phyloP scores from a whole-genome alignment of 1,284 basidiomycete species.

The Stereum hirsutum region DNA sequence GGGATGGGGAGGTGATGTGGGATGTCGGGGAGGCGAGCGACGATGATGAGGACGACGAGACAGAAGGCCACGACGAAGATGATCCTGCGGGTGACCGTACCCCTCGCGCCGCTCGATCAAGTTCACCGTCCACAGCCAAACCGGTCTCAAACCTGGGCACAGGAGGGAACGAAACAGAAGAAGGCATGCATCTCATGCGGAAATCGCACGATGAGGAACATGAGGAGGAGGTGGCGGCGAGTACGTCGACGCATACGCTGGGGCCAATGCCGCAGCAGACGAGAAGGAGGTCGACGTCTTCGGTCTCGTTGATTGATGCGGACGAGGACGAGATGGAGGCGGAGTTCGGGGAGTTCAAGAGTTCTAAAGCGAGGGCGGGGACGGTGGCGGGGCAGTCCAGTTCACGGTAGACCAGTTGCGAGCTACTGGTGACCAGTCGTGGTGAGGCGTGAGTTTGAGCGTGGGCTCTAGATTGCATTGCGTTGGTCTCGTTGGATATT shows the following conservation, averaged over 20 bases:
- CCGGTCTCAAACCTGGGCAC: too few relatives aligned
- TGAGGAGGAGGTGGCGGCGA: not conserved
- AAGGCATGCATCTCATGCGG: constrained; percentile 10
- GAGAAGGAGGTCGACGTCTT: constrained; percentile 11
- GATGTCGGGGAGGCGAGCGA: constrained; percentile 14
- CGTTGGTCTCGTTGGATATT: too few relatives aligned
- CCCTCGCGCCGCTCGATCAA: not conserved
- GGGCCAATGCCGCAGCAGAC: constrained; percentile 1
- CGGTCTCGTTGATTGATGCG: constrained; percentile 7
- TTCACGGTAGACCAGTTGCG: not conserved
- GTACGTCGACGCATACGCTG: not conserved
- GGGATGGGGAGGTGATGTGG: constrained; percentile 10
- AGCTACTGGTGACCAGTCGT: not conserved
- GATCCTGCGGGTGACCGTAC: not conserved
- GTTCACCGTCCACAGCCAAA: constrained; percentile 1
- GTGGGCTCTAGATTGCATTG: too few relatives aligned
- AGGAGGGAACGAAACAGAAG: too few relatives aligned
- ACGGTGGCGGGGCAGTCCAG: not conserved
- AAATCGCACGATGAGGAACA: constrained; percentile 6
- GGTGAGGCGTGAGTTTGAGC: not conserved
- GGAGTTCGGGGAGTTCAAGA: constrained; percentile 22
- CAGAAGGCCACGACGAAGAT: constrained; percentile 4
- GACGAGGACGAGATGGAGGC: constrained; percentile 10
- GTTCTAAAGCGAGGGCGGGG: too few relatives aligned
- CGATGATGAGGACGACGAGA: constrained; percentile 10